These are phyloP conservation scores for Chytridium lagenaria DNA, from an alignment of 371 early-diverging fungal genomes.

Conservation along the genomic window DNA sequence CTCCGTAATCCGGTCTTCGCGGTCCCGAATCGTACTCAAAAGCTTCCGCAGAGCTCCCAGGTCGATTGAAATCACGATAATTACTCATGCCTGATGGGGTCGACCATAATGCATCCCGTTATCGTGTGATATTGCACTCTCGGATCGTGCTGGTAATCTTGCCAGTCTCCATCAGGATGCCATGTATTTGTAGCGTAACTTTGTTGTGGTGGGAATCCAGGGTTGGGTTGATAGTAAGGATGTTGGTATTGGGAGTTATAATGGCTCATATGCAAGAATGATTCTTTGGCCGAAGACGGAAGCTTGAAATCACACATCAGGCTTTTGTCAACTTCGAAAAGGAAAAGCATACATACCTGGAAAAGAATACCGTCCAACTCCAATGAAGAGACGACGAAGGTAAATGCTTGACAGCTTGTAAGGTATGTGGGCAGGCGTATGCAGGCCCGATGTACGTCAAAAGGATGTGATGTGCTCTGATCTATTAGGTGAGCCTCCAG, in stretches of 20 bases:
- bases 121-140: background rate
- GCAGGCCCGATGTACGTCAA: too few relatives aligned
- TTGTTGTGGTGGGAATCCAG: background rate
- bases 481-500: too few relatives aligned
- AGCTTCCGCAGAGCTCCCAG: background rate
- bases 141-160: background rate
- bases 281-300: too few relatives aligned
- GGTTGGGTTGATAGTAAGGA: background rate
- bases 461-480: too few relatives aligned
- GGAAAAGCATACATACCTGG: too few relatives aligned
- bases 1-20: slow-evolving; percentile 1
- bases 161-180: background rate
- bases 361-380: too few relatives aligned
- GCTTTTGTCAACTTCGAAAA: too few relatives aligned
- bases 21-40: background rate
- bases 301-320: too few relatives aligned
- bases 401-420: too few relatives aligned
- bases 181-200: background rate
- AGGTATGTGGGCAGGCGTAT: too few relatives aligned
- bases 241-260: background rate
- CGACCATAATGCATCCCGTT: background rate
- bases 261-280: too few relatives aligned
- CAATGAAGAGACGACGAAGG: too few relatives aligned
- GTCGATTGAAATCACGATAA: background rate
- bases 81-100: background rate